Percentiles rank a stretch among this genome's conserved stretches.
Evolutionary conservation across 345 rosid species (phyloP).

Genomic region (Pistacia integerrima): DNA sequence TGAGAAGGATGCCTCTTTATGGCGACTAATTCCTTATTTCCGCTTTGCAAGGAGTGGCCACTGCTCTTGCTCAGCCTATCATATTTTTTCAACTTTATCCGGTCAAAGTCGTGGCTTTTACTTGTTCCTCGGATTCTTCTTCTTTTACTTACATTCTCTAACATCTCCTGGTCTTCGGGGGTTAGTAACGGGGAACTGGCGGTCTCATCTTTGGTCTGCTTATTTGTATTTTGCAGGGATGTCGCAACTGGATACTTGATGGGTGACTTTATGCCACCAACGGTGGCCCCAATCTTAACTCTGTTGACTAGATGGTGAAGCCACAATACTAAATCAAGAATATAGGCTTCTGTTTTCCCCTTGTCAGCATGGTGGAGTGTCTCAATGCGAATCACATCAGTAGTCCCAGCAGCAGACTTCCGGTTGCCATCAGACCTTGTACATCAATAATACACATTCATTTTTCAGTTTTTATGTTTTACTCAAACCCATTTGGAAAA

Average conservation of each 20-base stretch:
- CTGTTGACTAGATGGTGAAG: constrained; percentile 72
- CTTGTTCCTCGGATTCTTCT: constrained; percentile 33
- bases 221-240: constrained; percentile 21
- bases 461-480: too few relatives aligned
- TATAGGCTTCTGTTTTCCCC: constrained; percentile 73
- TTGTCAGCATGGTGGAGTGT: constrained; percentile 88
- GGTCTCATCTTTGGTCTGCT: constrained; percentile 26
- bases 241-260: constrained; percentile 8
- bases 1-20: constrained; percentile 47
- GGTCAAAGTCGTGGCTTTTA: constrained; percentile 52
- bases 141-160: constrained; percentile 34
- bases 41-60: constrained; percentile 35
- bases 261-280: constrained; percentile 21
- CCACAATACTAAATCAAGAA: constrained; percentile 82
- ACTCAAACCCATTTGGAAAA: background rate
- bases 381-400: constrained; percentile 69
- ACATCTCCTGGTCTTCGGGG: constrained; percentile 41
- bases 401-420: constrained; percentile 42
- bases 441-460: constrained; percentile 11
- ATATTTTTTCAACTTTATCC: constrained; percentile 37
- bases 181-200: constrained; percentile 26
- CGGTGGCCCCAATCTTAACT: constrained; percentile 30
- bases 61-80: constrained; percentile 58
- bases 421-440: constrained; percentile 59
- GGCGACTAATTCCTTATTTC: constrained; percentile 41